A percentile compares a stretch with the other conserved stretches of the same genome.
Conservation (phyloP, 1,139 yeast genomes). For the Suhomyces choctaworum region DNA sequence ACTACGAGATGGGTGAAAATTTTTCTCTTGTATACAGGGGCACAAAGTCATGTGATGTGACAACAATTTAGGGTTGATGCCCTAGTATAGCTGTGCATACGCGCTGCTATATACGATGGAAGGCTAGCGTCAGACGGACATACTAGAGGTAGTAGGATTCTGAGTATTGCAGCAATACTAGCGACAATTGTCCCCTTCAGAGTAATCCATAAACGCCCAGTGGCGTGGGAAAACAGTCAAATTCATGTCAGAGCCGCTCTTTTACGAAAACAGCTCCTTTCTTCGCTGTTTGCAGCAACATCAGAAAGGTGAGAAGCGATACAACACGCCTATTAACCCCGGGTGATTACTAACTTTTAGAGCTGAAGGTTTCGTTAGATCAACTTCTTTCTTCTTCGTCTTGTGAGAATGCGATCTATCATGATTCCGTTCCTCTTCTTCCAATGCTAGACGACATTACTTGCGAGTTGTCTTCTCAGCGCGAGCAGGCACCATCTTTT, state of each 20-base stretch:
- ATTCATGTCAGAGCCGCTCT: conserved; percentile 3
- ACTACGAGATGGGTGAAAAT: conserved; percentile 6
- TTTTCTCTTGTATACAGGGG: conserved; percentile 2
- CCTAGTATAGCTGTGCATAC: too few species aligned
- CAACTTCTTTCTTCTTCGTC: too few species aligned
- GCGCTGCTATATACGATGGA: too few species aligned
- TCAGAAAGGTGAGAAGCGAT: neutral
- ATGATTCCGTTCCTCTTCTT: conserved; percentile 3
- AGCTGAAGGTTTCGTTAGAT: too few species aligned
- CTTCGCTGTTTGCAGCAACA: conserved; percentile 3
- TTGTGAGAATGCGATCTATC: too few species aligned
- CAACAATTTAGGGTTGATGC: conserved; percentile 7
- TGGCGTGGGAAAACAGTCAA: neutral
- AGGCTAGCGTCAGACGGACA: too few species aligned
- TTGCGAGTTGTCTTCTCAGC: neutral
- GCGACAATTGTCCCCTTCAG: too few species aligned
- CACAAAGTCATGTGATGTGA: neutral
- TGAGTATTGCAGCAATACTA: too few species aligned
- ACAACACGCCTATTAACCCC: neutral
- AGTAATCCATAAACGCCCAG: neutral
- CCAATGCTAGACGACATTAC: conserved; percentile 4
- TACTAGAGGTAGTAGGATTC: too few species aligned
- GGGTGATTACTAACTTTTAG: neutral
- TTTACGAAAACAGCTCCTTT: conserved; percentile 7
- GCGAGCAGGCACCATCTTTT: neutral